Percentiles rank a stretch among this genome's conserved stretches.
Conservation (phyloP, 116 monocot species). For the Cymodocea nodosa region DNA sequence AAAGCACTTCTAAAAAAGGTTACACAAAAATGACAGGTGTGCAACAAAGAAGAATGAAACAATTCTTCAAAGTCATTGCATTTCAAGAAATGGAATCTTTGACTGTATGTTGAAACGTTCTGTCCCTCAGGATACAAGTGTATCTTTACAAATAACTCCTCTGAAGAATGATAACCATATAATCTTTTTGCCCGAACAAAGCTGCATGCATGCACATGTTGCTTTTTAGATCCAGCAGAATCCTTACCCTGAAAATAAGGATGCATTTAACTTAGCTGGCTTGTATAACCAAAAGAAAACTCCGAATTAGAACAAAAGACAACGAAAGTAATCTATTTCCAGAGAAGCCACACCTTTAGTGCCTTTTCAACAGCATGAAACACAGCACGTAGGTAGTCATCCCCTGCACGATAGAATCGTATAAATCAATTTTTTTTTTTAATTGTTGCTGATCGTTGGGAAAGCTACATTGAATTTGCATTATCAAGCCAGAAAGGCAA, state of each 20-base stretch:
- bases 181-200: constrained; percentile 77
- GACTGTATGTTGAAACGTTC: too few species aligned
- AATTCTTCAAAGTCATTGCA: too few species aligned
- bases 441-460: background rate
- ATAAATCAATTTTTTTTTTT: background rate
- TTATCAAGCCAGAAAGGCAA: background rate
- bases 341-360: constrained; percentile 8
- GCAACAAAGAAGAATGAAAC: too few species aligned
- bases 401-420: constrained; percentile 26
- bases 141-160: constrained; percentile 83
- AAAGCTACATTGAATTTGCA: background rate
- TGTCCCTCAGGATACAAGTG: constrained; percentile 53
- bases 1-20: too few species aligned
- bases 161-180: constrained; percentile 76
- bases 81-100: too few species aligned
- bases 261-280: background rate
- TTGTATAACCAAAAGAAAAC: background rate
- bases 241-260: constrained; percentile 22
- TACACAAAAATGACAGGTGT: too few species aligned
- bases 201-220: constrained; percentile 71
- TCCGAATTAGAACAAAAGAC: background rate
- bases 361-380: constrained; percentile 62
- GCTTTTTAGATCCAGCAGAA: constrained; percentile 35
- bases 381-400: constrained; percentile 30
- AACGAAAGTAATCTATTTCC: background rate